Conservation (phyloP, 192 early-diverging fungal genomes). For the Coemansia nantahalensis region DNA sequence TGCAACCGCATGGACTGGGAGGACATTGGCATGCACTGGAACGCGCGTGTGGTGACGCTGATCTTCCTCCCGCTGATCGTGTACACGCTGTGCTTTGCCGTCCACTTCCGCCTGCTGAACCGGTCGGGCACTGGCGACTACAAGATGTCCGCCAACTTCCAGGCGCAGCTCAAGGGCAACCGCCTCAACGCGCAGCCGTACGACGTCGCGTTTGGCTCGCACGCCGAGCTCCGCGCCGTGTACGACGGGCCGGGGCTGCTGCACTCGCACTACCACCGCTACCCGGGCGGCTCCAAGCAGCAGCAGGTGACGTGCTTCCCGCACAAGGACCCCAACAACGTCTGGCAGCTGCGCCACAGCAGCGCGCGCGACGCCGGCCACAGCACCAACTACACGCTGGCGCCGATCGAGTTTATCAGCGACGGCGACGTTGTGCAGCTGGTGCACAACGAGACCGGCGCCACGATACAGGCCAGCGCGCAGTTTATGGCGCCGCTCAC, state of each 20-base stretch:
- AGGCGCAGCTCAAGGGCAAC: conserved; percentile 77
- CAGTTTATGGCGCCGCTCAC: conserved; percentile 63
- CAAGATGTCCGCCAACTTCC: conserved; percentile 89
- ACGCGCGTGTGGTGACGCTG: conserved; percentile 75
- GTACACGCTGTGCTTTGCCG: conserved; percentile 85
- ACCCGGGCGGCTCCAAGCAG: conserved; percentile 63
- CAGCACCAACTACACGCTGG: conserved; percentile 43
- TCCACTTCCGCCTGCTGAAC: conserved; percentile 86
- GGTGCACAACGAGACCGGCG: conserved; percentile 60
- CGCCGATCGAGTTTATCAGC: conserved; percentile 55
- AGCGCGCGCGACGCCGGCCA: conserved; percentile 31
- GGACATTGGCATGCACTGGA: conserved; percentile 75
- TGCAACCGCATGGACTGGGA: conserved; percentile 67
- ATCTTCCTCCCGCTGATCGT: conserved; percentile 77
- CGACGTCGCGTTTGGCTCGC: conserved; percentile 39
- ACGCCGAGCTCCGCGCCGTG: conserved; percentile 28
- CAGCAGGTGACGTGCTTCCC: conserved; percentile 91
- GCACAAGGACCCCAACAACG: conserved; percentile 73
- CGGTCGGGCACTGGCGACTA: conserved; percentile 87
- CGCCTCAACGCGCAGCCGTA: conserved; percentile 54
- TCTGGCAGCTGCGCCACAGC: conserved; percentile 53
- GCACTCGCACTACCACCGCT: conserved; percentile 63
- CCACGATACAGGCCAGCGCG: conserved; percentile 62
- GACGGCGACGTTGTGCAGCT: conserved; percentile 82
- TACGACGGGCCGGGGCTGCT: conserved; percentile 48